Conservation (phyloP, 257 asterid species). For the Plantago elongata region DNA sequence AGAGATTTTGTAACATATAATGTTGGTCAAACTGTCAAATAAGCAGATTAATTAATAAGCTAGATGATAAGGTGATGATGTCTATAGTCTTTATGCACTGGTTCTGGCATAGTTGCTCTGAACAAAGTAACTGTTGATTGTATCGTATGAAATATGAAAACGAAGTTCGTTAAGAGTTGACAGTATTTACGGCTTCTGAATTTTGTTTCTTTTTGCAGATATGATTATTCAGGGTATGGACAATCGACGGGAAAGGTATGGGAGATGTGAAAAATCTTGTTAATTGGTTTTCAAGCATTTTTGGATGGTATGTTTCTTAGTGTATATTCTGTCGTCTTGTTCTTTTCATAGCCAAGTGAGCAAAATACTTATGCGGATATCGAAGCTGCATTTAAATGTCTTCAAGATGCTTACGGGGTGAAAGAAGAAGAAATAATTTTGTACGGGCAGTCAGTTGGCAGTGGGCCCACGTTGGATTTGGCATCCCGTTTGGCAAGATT, state of each 20-base stretch:
- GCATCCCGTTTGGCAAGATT: slow-evolving; percentile 72
- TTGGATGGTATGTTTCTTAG: slow-evolving; percentile 21
- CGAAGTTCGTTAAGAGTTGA: neutral
- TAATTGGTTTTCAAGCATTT: slow-evolving; percentile 17
- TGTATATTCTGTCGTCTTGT: slow-evolving; percentile 6
- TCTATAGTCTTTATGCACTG: too few relatives aligned
- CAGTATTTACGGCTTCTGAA: slow-evolving; percentile 6
- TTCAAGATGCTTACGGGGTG: slow-evolving; percentile 68
- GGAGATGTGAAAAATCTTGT: slow-evolving; percentile 14
- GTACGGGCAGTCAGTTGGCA: slow-evolving; percentile 98
- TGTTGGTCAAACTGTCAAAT: too few relatives aligned
- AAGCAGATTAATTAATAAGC: too few relatives aligned
- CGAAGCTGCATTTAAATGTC: slow-evolving; percentile 90
- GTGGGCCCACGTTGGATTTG: slow-evolving; percentile 92
- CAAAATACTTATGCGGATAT: slow-evolving; percentile 88
- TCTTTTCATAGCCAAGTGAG: slow-evolving; percentile 69
- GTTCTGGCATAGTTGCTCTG: too few relatives aligned
- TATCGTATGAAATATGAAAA: slow-evolving; percentile 12
- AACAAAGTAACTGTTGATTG: neutral
- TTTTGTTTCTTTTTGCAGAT: slow-evolving; percentile 41
- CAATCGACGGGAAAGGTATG: slow-evolving; percentile 92
- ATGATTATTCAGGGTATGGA: slow-evolving; percentile 96
- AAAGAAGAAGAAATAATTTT: slow-evolving; percentile 81
- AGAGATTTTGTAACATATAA: too few relatives aligned
- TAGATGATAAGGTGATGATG: too few relatives aligned